Evolutionary conservation across 1,139 yeast species (phyloP).

Genomic region (Saccharomycopsis crataegensis): DNA sequence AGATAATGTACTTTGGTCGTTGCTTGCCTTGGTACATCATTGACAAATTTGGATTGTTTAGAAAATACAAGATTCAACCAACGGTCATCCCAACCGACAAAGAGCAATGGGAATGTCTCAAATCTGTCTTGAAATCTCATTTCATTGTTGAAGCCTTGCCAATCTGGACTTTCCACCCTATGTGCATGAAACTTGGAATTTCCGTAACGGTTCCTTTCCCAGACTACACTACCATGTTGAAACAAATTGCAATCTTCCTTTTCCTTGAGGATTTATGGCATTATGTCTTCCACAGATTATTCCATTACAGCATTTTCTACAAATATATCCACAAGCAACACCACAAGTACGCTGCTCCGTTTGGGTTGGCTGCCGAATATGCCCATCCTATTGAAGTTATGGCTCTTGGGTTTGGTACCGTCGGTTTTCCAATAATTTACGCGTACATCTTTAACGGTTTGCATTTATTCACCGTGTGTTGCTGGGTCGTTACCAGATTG

Average conservation of each 20-base stretch:
- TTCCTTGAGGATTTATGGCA: slow-evolving; percentile 84
- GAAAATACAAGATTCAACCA: slow-evolving; percentile 65
- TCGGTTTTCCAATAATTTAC: slow-evolving; percentile 71
- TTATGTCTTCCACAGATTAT: slow-evolving; percentile 74
- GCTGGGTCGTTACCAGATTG: slow-evolving; percentile 71
- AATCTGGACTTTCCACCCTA: slow-evolving; percentile 82
- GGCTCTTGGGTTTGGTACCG: slow-evolving; percentile 79
- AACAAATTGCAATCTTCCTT: slow-evolving; percentile 62
- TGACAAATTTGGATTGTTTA: slow-evolving; percentile 60
- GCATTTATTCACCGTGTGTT: slow-evolving; percentile 67
- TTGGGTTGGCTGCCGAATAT: slow-evolving; percentile 85
- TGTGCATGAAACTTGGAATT: slow-evolving; percentile 62
- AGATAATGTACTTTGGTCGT: slow-evolving; percentile 66
- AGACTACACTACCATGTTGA: slow-evolving; percentile 38
- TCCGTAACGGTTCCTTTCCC: slow-evolving; percentile 72
- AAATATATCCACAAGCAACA: slow-evolving; percentile 83
- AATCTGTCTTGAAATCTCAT: slow-evolving; percentile 67
- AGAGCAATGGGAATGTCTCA: slow-evolving; percentile 83
- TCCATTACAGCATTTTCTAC: slow-evolving; percentile 72
- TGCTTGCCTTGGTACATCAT: slow-evolving; percentile 68
- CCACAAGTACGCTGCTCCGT: slow-evolving; percentile 87
- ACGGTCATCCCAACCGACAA: slow-evolving; percentile 57
- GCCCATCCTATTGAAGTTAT: slow-evolving; percentile 86
- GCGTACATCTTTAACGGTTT: slow-evolving; percentile 47
- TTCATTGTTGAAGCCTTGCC: slow-evolving; percentile 80